phyloP scores from a whole-genome alignment of 164 flowering plant species.

The Annona squamosa region DNA sequence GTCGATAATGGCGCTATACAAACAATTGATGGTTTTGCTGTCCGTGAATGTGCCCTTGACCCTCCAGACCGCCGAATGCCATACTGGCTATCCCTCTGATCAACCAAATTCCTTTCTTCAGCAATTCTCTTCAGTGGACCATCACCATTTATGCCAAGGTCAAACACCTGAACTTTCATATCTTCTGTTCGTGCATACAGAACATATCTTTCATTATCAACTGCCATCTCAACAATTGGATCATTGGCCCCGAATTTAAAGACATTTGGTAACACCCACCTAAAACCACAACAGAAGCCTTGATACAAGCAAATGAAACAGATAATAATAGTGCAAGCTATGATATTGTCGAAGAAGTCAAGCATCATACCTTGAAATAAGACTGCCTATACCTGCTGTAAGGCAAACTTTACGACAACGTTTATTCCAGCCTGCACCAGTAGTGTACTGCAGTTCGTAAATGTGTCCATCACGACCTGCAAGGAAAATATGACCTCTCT shows the following conservation, averaged over 20 bases:
- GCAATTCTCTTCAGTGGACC: constrained; percentile 80
- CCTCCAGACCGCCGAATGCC: constrained; percentile 60
- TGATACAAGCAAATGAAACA: constrained; percentile 3
- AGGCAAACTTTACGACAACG: constrained; percentile 93
- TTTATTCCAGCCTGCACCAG: constrained; percentile 89
- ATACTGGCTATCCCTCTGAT: constrained; percentile 56
- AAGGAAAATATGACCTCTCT: constrained; percentile 77
- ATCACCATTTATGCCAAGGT: constrained; percentile 63
- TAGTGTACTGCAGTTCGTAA: constrained; percentile 78
- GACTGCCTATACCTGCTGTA: constrained; percentile 78
- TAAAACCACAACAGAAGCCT: constrained; percentile 19
- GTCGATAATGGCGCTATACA: constrained; percentile 76
- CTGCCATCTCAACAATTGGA: constrained; percentile 87
- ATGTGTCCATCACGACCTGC: constrained; percentile 98
- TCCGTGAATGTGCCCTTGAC: constrained; percentile 40
- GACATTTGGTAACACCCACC: constrained; percentile 95
- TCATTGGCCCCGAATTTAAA: constrained; percentile 92
- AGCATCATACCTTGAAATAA: constrained; percentile 62
- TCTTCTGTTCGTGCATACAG: constrained; percentile 91
- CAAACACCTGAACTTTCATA: constrained; percentile 85
- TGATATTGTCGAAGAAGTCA: background rate
- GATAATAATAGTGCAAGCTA: background rate
- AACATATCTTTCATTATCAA: constrained; percentile 81
- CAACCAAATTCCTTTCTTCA: constrained; percentile 77
- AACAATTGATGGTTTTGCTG: constrained; percentile 66